These are phyloP conservation scores for Mycena galericulata DNA, from an alignment of 768 basidiomycete species.

Conservation along the genomic window DNA sequence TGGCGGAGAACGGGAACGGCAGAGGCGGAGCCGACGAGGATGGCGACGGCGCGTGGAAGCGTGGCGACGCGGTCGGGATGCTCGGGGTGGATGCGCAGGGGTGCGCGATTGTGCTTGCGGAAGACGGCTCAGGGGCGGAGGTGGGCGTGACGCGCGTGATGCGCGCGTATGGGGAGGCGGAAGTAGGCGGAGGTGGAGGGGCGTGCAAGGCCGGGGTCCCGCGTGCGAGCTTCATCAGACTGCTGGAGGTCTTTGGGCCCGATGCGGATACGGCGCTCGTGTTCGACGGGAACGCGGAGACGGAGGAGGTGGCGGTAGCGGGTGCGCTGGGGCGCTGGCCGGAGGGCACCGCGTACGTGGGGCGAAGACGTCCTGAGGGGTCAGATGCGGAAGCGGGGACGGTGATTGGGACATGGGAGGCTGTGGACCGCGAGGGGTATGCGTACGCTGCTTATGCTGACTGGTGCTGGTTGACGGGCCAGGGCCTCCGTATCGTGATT, in stretches of 20 bases:
- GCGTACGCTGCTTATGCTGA: conserved; percentile 4
- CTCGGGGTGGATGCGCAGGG: conserved; percentile 60
- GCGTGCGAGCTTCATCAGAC: not conserved
- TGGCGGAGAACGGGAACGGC: conserved; percentile 7
- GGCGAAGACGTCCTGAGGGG: not conserved
- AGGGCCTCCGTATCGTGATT: not conserved
- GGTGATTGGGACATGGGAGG: too few relatives aligned
- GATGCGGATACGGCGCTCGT: conserved; percentile 45
- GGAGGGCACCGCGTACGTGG: not conserved
- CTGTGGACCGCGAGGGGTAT: conserved; percentile 22
- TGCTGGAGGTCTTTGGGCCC: conserved; percentile 44
- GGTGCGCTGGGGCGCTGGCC: not conserved
- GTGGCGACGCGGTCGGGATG: conserved; percentile 43
- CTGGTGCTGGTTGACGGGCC: not conserved
- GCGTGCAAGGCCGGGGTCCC: conserved; percentile 13
- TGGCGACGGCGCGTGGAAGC: conserved; percentile 14
- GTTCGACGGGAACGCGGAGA: conserved; percentile 33
- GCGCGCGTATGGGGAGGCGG: not conserved
- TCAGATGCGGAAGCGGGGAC: conserved; percentile 35
- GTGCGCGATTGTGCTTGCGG: conserved; percentile 53
- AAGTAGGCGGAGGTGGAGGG: not conserved
- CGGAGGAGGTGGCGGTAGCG: not conserved
- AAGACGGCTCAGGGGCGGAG: conserved; percentile 31
- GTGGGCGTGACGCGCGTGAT: too few relatives aligned
- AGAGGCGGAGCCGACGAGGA: conserved; percentile 25